Evolutionary conservation across 257 asterid species (phyloP), one percentile per base, ranked within the genome.

Genomic region (Petunia axillaris): DNA sequence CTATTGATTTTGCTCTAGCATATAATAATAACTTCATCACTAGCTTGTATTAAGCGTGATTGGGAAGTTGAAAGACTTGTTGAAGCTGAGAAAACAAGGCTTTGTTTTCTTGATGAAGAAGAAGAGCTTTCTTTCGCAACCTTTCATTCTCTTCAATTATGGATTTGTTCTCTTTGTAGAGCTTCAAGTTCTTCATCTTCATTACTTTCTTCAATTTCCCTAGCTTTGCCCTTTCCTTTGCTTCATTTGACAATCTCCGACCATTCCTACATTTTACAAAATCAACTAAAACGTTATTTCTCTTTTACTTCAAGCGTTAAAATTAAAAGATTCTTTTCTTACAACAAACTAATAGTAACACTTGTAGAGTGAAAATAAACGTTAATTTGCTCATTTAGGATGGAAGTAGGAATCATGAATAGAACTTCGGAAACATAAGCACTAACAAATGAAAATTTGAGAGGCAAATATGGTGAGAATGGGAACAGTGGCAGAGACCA

Each of bases 91-190:
- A 77, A 11, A 52, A 79, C 85, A 87, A 50, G 7, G 16, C 66
- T 73, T 73, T 76, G 60, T 87, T 85, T 77, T 87, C 88, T 52
- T 85, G 90, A 58, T 85, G 81, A 79, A 87, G 88, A 16, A 67
- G 64, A 77, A 58, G 6, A 44, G 87, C 87, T 77, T 77, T 83
- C 62, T 79, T 81, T 15, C 82, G 64, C 4, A 87, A 80, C 43
- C 71, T 77, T 53, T 83, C 83, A 79, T 87, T 87, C 82, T 87
- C 88, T 71, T 85, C 84, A 73, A 77, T 52, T 11, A 87, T 87
- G 64, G 59, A 77, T 79, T 81, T 79, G 86, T 87, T 85, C 68
- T 80, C 57, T 36, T 70, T 57, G 81, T 85, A 87, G 59, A 87
- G 84, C 82, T 83, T 85, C 84, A 81, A 82, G 78, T 87, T 87